These are phyloP conservation scores for Corymbia calophylla DNA, from an alignment of 441 rosid genomes.

Conservation along the genomic window DNA sequence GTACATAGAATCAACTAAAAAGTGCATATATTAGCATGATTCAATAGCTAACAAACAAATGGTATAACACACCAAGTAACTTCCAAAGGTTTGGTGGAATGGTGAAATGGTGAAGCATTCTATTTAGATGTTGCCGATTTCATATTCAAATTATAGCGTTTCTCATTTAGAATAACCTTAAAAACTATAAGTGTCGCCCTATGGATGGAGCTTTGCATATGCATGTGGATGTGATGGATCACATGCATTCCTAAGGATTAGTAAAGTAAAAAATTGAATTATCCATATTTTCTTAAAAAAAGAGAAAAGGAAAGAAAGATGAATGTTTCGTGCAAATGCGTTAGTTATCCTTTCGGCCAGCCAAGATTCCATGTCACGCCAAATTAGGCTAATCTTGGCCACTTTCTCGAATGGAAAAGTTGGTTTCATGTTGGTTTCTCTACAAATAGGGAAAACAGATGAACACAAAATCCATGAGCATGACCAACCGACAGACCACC, in stretches of 20 bases:
- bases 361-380: neutral
- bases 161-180: neutral
- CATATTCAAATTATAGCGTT: neutral
- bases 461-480: slow-evolving; percentile 4
- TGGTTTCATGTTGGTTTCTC: slow-evolving; percentile 8
- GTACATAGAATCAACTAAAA: neutral
- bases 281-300: neutral
- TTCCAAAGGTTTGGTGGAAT: no score
- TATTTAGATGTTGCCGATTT: neutral
- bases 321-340: neutral
- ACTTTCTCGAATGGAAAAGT: neutral
- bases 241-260: neutral
- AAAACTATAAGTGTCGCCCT: rapidly evolving
- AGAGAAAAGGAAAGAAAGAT: neutral
- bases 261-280: neutral
- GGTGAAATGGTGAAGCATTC: neutral
- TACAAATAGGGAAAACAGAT: neutral
- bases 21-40: neutral
- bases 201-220: neutral
- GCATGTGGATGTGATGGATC: neutral
- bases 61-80: neutral
- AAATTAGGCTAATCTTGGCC: neutral
- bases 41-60: neutral
- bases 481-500: slow-evolving; percentile 32
- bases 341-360: neutral